Evolutionary conservation across 805 yeast genomes (phyloP), one percentile per base, ranked within the genome.

Genomic region (Metschnikowia proteae): DNA sequence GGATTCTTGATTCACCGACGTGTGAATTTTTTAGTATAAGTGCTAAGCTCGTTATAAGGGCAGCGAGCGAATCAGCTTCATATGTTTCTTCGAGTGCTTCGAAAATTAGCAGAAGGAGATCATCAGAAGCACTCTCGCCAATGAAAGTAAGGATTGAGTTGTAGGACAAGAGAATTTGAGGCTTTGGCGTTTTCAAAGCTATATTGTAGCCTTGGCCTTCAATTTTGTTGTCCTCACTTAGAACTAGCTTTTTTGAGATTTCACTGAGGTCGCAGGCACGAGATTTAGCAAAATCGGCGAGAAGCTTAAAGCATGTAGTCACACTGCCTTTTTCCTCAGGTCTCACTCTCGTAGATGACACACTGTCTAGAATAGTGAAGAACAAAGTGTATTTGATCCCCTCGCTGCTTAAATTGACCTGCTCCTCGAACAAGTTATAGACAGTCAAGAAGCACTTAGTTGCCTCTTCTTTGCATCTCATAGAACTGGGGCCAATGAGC

Each of bases 391-490:
- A 30, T n/a, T 49, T 46, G 4, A 52, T 28, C 5, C 37, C 37
- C 9, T 38, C 41, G 6, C 22, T 28, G 6, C 36, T 11, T 2
- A 46, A 41, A 11, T 45, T 17, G 13, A 23, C 13, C 11, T 47
- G 45, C 5, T 36, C 37, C 5, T 34, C 37, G 35, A 65, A 65
- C 5, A 52, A 29, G 22, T 41, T 35, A 40, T 47, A 53, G 7
- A 59, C 53, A 13, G 43, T 44, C 13, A 46, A 40, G 9, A 60
- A 42, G 40, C 68, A 67, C n/a, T 55, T 53, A 2, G 62, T 51
- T 2, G 61, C 61, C 7, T 43, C 47, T 6, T 48, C 48, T 43
- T 58, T 61, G 47, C 57, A 62, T 1, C 49, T 59, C 28, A 56
- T 32, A 10, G 55, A 46, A 23, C 55, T 46, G 27, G 55, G 40